A percentile compares a stretch with the other conserved stretches of the same genome.
Evolutionary conservation across 257 asterid species (phyloP).

Genomic region (Petunia axillaris): DNA sequence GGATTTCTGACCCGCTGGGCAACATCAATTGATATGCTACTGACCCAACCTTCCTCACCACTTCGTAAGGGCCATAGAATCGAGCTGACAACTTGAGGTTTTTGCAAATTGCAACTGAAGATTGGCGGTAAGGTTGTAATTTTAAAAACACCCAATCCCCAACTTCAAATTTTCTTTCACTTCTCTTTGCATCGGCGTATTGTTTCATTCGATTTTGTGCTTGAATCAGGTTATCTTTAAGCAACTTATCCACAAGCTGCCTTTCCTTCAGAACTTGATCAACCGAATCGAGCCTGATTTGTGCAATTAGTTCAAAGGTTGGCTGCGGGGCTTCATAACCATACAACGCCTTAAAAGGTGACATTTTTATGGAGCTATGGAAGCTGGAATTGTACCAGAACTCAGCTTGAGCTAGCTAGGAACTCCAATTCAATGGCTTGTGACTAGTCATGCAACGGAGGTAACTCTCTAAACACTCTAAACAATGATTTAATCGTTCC

Average conservation of each 20-base stretch:
- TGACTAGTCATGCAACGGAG: not conserved
- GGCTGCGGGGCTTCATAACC: too few relatives aligned
- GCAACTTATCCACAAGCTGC: not conserved
- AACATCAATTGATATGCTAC: not conserved
- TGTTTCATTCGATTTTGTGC: conserved; percentile 10
- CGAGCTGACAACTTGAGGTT: not conserved
- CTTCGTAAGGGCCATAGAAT: conserved; percentile 10
- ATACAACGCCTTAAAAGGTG: too few relatives aligned
- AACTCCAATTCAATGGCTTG: not conserved
- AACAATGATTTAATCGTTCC: not conserved
- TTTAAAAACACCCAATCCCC: conserved; percentile 13
- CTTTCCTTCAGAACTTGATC: not conserved
- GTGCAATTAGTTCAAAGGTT: too few relatives aligned
- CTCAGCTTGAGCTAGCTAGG: not conserved
- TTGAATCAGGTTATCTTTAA: not conserved
- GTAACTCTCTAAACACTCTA: not conserved
- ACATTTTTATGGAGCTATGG: too few relatives aligned
- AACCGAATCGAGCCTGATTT: not conserved
- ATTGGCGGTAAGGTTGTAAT: not conserved
- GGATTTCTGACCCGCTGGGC: not conserved
- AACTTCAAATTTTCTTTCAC: not conserved
- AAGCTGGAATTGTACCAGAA: not conserved
- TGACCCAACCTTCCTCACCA: not conserved
- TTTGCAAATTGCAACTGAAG: not conserved
- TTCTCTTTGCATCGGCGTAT: not conserved